Base-by-base conservation (phyloP, 1,139 yeast genomes). In the Ashbya aceris region DNA sequence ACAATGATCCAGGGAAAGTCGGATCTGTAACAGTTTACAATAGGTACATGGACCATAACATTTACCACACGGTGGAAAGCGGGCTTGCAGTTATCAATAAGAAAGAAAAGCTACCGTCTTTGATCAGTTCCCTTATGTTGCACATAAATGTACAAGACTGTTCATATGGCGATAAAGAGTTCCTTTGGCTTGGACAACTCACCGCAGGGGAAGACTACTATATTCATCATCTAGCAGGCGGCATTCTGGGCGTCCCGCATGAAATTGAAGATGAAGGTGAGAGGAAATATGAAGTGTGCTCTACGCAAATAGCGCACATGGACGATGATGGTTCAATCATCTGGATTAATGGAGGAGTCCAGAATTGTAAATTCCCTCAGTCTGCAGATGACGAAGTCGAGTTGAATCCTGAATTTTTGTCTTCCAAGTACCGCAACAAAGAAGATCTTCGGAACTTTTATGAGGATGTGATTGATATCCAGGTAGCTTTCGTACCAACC, bases 141-240 rank as follows among this genome's bases (percentile, higher is more conserved):
- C 69, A 70, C 45, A 66, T 54, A 61, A 60, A 65, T 49, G 51
- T 55, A 27, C 67, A 73, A 2, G 58, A 68, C 2, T 61, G 73
- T 45, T 56, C 68, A 11, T 69, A 69, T 52, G 82, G 82, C 23
- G 83, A 77, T 49, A 77, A 77, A 52, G 83, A 77, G 53, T 62
- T 74, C 32, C 72, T 76, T 47, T 77, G 82, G 81, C 55, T 77
- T 33, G 76, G 79, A 3, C 70, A 72, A 43, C 68, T 73, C 12
- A 52, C 70, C 2, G 54, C 64, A 10, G 77, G 77, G 10, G 43
- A 43, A 13, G 26, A 30, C 6, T 45, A 42, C 33, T 33, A 46
- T 7, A 39, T 46, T 13, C 41, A 46, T 33, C 40, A 35, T 14
- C 40, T 43, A 3, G 36, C 38, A 8, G 45, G 49, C 3, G 50